Conservation (phyloP, 1,284 basidiomycete genomes). For the Quambalaria eucalypti region DNA sequence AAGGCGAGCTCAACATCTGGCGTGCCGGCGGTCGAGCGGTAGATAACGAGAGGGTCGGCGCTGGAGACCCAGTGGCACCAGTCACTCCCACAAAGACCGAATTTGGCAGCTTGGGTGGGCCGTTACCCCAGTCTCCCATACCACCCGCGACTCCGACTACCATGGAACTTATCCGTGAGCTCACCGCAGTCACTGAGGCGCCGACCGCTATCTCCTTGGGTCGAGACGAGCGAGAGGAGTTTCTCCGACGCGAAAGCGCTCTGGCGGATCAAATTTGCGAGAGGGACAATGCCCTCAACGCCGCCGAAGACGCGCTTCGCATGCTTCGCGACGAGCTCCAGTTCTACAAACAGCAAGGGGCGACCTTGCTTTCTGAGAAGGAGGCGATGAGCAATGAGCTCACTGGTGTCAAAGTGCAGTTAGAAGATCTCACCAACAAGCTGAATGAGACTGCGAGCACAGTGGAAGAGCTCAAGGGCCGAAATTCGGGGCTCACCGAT, state of each 20-base stretch:
- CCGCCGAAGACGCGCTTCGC: no score
- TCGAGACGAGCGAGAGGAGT: no score
- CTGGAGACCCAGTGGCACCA: constrained; percentile 54
- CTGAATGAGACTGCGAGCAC: neutral
- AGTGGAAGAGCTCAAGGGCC: neutral
- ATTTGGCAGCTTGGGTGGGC: constrained; percentile 58
- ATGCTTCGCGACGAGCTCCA: no score
- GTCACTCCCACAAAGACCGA: constrained; percentile 45
- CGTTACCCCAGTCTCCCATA: constrained; percentile 59
- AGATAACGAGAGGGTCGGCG: constrained; percentile 69
- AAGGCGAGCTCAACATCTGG: constrained; percentile 90
- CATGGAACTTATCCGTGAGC: constrained; percentile 62
- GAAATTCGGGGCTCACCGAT: constrained; percentile 80
- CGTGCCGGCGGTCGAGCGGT: constrained; percentile 78
- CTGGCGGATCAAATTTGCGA: no score
- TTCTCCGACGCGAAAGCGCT: no score
- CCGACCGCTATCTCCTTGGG: no score
- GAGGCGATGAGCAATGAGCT: no score
- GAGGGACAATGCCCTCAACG: no score
- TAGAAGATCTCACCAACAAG: constrained; percentile 50
- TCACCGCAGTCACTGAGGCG: constrained; percentile 51
- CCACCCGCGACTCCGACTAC: no score
- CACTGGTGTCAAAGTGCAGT: constrained; percentile 52
- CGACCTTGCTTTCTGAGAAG: no score
- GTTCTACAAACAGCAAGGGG: no score